These are phyloP conservation scores for Fusarium clavum DNA, from an alignment of 2,329 filamentous ascomycete genomes.

Conservation along the genomic window DNA sequence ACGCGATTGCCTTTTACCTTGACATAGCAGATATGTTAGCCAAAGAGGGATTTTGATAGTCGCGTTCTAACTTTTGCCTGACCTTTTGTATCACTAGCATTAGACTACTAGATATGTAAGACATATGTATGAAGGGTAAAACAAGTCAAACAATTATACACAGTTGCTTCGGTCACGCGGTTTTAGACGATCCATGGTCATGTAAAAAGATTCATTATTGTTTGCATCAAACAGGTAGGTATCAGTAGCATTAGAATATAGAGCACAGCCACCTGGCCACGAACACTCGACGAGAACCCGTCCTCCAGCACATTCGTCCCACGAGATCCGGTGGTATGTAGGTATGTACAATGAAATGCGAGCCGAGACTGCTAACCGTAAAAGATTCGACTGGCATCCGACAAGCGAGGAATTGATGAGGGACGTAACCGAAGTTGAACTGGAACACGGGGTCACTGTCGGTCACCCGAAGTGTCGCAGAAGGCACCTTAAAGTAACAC, in stretches of 20 bases:
- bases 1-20: constrained; percentile 75
- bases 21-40: constrained; percentile 77
- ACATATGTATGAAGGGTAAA: not conserved
- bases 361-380: constrained; percentile 24
- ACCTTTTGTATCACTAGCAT: not conserved
- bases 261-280: constrained; percentile 47
- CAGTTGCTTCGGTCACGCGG: not conserved
- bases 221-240: constrained; percentile 49
- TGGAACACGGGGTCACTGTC: constrained; percentile 48
- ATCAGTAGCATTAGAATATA: constrained; percentile 53
- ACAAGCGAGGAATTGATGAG: constrained; percentile 40
- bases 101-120: constrained; percentile 7
- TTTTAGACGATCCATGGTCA: not conserved
- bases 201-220: constrained; percentile 19
- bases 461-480: constrained; percentile 48
- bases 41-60: constrained; percentile 65
- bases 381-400: constrained; percentile 12
- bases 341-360: constrained; percentile 45
- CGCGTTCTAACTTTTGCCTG: not conserved
- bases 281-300: constrained; percentile 49
- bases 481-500: constrained; percentile 45
- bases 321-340: constrained; percentile 38
- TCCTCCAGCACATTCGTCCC: constrained; percentile 47
- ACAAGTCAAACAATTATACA: not conserved
- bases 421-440: constrained; percentile 41